Evolutionary conservation across 2,329 filamentous ascomycete species (phyloP).

Genomic region (Aspergillus hortae): DNA sequence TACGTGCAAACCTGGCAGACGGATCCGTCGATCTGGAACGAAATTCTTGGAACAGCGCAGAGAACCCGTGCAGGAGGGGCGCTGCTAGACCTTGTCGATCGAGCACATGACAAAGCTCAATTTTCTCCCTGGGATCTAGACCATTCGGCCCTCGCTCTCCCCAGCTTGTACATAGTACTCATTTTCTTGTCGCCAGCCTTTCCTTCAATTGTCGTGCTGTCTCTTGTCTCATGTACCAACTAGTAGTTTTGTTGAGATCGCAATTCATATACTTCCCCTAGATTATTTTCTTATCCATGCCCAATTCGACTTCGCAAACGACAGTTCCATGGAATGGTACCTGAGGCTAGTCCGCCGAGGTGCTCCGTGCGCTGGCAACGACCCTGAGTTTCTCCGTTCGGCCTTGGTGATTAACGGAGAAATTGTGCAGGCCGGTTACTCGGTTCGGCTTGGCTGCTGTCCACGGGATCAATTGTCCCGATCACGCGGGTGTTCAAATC

Average conservation of each 20-base stretch:
- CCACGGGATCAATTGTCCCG: conserved; percentile 15
- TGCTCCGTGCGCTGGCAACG: background rate
- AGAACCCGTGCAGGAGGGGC: conserved; percentile 7
- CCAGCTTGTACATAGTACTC: conserved; percentile 2
- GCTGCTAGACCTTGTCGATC: conserved; percentile 13
- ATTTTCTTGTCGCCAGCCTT: background rate
- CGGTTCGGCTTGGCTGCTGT: conserved; percentile 14
- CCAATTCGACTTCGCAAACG: no score
- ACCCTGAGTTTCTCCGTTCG: background rate
- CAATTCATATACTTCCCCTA: no score
- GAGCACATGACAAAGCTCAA: conserved; percentile 18
- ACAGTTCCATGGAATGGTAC: background rate
- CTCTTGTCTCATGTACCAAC: background rate
- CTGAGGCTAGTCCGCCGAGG: background rate
- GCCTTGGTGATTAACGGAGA: conserved; percentile 21
- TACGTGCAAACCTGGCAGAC: background rate
- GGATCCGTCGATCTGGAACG: background rate
- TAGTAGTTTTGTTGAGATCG: background rate
- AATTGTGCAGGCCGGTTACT: conserved; percentile 14
- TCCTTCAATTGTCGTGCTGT: background rate
- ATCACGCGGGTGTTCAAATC: background rate
- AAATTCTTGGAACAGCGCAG: background rate
- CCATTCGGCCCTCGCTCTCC: background rate
- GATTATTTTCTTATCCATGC: no score
- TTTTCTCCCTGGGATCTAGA: conserved; percentile 10